Evolutionary conservation across 2,329 filamentous ascomycete genomes (phyloP).

Genomic region (Trichoderma gracile): DNA sequence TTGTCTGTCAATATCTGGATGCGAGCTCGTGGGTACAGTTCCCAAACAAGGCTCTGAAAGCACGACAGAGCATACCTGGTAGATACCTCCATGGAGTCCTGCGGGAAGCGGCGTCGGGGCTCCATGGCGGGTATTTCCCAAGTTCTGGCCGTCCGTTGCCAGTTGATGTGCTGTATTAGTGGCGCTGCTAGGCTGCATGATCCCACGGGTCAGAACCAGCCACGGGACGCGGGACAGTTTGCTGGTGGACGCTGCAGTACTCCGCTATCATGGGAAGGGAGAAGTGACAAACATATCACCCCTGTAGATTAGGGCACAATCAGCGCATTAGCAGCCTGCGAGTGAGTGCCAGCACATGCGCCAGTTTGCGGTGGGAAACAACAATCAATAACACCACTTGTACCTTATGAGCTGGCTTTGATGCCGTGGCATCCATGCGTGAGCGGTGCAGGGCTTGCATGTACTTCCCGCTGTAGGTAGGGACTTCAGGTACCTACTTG

Average conservation of each 20-base stretch:
- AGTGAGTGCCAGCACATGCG: conserved; percentile 23
- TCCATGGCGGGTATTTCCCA: not conserved
- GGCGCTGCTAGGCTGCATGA: conserved; percentile 17
- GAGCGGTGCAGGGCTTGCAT: not conserved
- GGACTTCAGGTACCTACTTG: not conserved
- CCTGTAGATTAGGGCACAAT: conserved; percentile 14
- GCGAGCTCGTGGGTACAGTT: too few relatives aligned
- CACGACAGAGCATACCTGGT: not conserved
- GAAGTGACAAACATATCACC: not conserved
- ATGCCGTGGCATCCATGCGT: conserved; percentile 24
- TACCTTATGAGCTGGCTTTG: not conserved
- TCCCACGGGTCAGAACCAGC: conserved; percentile 7
- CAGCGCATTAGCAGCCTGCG: not conserved
- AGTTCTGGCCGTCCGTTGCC: not conserved
- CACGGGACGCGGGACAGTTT: conserved; percentile 10
- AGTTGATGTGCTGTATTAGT: not conserved
- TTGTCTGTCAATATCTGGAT: too few relatives aligned
- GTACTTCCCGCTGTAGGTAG: not conserved
- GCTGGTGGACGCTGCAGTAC: not conserved
- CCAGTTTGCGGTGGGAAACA: conserved; percentile 13
- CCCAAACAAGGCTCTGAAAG: not conserved
- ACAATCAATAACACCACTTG: not conserved
- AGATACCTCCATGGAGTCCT: too few relatives aligned
- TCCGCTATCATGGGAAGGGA: not conserved
- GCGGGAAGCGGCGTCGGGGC: not conserved